phyloP scores from a whole-genome alignment of 1,284 basidiomycete genomes.

The Earliella scabrosa region DNA sequence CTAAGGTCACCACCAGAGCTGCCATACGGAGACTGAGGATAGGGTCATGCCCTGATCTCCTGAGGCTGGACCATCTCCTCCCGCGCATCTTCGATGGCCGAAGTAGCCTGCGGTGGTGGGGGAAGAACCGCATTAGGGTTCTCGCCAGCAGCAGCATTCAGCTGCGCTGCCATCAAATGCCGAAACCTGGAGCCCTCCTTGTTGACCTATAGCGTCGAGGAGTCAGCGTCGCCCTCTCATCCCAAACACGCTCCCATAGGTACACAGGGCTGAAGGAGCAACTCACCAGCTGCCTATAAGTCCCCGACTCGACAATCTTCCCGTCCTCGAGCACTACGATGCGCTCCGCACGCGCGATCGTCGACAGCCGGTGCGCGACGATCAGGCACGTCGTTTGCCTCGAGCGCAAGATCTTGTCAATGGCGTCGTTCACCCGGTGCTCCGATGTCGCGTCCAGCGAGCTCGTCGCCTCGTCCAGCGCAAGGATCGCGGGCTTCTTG shows the following conservation, averaged over 20 bases:
- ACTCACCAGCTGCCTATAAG: slow-evolving; percentile 78
- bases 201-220: slow-evolving; percentile 49
- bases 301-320: slow-evolving; percentile 81
- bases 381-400: slow-evolving; percentile 86
- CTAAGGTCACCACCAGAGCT: too few relatives aligned
- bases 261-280: background rate
- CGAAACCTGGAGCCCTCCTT: slow-evolving; percentile 78
- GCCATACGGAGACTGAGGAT: too few relatives aligned
- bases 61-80: background rate
- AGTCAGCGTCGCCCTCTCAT: background rate
- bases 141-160: slow-evolving; percentile 54
- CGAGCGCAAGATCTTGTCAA: slow-evolving; percentile 82
- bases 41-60: background rate
- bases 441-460: slow-evolving; percentile 92
- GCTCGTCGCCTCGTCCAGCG: slow-evolving; percentile 84
- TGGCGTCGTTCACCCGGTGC: slow-evolving; percentile 87
- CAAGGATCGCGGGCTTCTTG: slow-evolving; percentile 83
- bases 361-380: slow-evolving; percentile 87
- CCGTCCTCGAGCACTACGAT: slow-evolving; percentile 91
- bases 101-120: background rate
- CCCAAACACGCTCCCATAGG: background rate
- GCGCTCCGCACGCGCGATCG: slow-evolving; percentile 83
- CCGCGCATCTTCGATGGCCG: background rate
- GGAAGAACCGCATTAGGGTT: background rate
- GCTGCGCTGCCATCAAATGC: slow-evolving; percentile 84